These are phyloP conservation scores for Dalechampia spathulata DNA, from an alignment of 441 rosid species.

Conservation along the genomic window DNA sequence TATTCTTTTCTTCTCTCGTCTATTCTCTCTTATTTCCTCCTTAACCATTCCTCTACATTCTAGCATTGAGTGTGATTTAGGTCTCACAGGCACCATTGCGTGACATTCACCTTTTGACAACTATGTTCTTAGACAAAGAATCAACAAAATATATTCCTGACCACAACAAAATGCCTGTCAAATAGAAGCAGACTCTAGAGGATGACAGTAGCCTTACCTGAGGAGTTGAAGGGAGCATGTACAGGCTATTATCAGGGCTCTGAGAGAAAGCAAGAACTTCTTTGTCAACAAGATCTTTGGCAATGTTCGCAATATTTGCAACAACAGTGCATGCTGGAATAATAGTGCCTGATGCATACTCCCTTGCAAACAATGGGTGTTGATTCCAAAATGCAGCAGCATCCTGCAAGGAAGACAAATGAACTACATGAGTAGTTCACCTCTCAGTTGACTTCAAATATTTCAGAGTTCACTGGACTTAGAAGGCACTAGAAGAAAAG, in stretches of 20 bases:
- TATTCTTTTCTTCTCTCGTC: too few relatives aligned
- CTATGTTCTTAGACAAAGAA: too few relatives aligned
- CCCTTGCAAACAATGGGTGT: constrained; percentile 77
- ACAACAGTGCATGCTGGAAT: constrained; percentile 79
- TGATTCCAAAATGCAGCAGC: constrained; percentile 87
- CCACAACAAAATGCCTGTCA: neutral
- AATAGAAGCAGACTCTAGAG: constrained; percentile 4
- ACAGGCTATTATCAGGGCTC: constrained; percentile 83
- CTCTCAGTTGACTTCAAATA: neutral
- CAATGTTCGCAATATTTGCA: constrained; percentile 60
- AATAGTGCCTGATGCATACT: constrained; percentile 70
- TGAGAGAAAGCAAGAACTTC: constrained; percentile 80
- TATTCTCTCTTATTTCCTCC: too few relatives aligned
- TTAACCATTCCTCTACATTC: too few relatives aligned
- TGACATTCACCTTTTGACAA: too few relatives aligned
- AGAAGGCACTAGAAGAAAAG: neutral
- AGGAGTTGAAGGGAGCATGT: constrained; percentile 92
- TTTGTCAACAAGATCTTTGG: constrained; percentile 72
- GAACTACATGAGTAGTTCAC: neutral
- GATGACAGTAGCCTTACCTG: constrained; percentile 43
- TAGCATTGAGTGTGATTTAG: too few relatives aligned
- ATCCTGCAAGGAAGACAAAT: constrained; percentile 57
- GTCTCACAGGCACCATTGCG: too few relatives aligned
- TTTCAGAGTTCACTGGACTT: neutral
- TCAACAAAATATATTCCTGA: neutral